Evolutionary conservation across 2,329 filamentous ascomycete species (phyloP).

Genomic region (Colletotrichum tropicicola): DNA sequence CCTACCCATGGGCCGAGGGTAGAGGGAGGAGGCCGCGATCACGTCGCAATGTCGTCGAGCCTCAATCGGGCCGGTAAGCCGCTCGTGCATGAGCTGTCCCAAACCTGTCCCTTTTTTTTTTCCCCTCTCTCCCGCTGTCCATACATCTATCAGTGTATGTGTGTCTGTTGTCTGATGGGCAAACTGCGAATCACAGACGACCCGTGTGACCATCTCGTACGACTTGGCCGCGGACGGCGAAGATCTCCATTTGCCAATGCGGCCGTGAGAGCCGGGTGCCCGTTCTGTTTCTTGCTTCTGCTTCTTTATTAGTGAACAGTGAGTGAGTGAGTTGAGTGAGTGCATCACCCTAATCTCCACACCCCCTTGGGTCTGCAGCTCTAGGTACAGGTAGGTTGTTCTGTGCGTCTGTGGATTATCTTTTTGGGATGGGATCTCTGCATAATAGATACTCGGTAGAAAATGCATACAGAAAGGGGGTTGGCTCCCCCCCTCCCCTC

Average conservation of each 20-base stretch:
- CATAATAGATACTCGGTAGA: too few species aligned
- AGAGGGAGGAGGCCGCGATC: not conserved
- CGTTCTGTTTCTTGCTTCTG: not conserved
- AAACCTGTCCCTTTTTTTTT: too few species aligned
- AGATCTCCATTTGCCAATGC: constrained; percentile 3
- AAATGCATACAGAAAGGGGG: not conserved
- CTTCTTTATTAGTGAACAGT: not conserved
- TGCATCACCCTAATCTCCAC: too few species aligned
- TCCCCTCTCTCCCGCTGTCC: not conserved
- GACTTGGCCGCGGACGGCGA: not conserved
- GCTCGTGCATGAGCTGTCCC: too few species aligned
- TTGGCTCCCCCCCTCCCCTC: too few species aligned
- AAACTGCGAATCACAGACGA: too few species aligned
- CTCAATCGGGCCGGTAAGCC: not conserved
- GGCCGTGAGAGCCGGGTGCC: not conserved
- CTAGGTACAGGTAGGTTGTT: too few species aligned
- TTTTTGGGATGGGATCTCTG: too few species aligned
- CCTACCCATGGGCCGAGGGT: not conserved
- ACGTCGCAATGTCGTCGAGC: not conserved
- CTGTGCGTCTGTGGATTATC: too few species aligned
- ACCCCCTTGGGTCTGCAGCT: too few species aligned
- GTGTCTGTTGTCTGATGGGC: too few species aligned
- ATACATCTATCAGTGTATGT: not conserved
- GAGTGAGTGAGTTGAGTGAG: too few species aligned
- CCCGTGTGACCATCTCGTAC: not conserved